phyloP scores from a whole-genome alignment of 2,329 filamentous ascomycete genomes.

The Aureobasidium sp. region DNA sequence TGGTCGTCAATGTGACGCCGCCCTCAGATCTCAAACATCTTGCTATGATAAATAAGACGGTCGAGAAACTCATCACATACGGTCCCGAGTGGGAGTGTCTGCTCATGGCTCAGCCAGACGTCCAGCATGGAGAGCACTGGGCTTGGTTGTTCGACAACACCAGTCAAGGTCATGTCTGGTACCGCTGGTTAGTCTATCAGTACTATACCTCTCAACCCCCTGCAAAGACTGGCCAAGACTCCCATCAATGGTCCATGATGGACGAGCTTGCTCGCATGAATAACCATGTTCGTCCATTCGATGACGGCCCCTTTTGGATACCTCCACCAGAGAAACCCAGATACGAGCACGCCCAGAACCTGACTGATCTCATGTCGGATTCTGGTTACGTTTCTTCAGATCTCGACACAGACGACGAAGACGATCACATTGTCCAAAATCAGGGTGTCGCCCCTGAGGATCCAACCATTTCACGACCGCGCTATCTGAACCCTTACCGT shows the following conservation, averaged over 20 bases:
- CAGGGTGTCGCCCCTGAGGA: background rate
- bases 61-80: slow-evolving; percentile 57
- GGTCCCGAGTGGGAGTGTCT: slow-evolving; percentile 80
- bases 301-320: slow-evolving; percentile 71
- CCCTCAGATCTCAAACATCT: slow-evolving; percentile 74
- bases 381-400: slow-evolving; percentile 82
- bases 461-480: background rate
- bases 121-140: slow-evolving; percentile 84
- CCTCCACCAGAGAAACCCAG: slow-evolving; percentile 64
- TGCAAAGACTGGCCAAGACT: background rate
- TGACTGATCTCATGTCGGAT: slow-evolving; percentile 78
- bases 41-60: slow-evolving; percentile 77
- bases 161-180: slow-evolving; percentile 76
- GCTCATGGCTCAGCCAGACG: slow-evolving; percentile 77
- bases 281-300: slow-evolving; percentile 55
- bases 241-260: slow-evolving; percentile 3
- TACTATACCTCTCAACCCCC: slow-evolving; percentile 7
- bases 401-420: slow-evolving; percentile 64
- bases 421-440: slow-evolving; percentile 24
- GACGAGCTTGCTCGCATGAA: slow-evolving; percentile 16
- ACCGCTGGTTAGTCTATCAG: slow-evolving; percentile 87
- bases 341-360: slow-evolving; percentile 70
- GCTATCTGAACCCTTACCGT: slow-evolving; percentile 71
- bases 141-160: slow-evolving; percentile 88
- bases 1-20: slow-evolving; percentile 46